Evolutionary conservation across 108 stramenopile genomes (phyloP).

Genomic region (Skeletonema grethae): DNA sequence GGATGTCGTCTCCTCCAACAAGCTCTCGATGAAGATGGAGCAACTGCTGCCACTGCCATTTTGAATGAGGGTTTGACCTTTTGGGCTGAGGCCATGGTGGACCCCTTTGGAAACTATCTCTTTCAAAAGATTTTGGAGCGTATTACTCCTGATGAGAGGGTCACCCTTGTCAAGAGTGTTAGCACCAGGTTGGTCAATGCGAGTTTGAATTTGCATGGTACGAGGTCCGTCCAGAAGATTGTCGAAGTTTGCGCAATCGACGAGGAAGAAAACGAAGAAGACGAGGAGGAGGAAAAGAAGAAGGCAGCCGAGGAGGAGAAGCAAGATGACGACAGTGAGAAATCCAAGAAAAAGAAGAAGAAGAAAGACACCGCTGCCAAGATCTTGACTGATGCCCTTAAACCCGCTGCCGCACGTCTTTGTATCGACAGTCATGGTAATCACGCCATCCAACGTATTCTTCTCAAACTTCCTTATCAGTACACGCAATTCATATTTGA

Average conservation of each 20-base stretch:
- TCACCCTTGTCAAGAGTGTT: conserved; percentile 85
- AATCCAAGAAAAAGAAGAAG: conserved; percentile 29
- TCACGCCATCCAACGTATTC: conserved; percentile 92
- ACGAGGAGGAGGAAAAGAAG: conserved; percentile 17
- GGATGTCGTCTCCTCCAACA: conserved; percentile 96
- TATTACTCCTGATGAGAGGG: conserved; percentile 83
- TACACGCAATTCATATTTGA: conserved; percentile 94
- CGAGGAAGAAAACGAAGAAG: conserved; percentile 25
- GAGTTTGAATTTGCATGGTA: conserved; percentile 96
- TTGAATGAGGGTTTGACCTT: conserved; percentile 92
- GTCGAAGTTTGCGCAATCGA: conserved; percentile 92
- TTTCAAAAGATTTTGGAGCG: conserved; percentile 97
- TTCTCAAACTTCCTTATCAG: conserved; percentile 91
- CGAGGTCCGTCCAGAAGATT: conserved; percentile 96
- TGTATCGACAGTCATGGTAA: conserved; percentile 98
- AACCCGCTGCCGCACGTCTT: conserved; percentile 90
- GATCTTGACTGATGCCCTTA: conserved; percentile 79
- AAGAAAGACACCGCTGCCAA: conserved; percentile 75
- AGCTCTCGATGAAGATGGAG: conserved; percentile 93
- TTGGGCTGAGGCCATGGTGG: conserved; percentile 95
- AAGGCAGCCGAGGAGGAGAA: conserved; percentile 9
- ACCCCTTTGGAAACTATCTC: conserved; percentile 98
- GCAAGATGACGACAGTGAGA: conserved; percentile 8
- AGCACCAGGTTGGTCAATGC: conserved; percentile 89
- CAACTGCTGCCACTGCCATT: conserved; percentile 87